A percentile compares a stretch with the other conserved stretches of the same genome.
Evolutionary conservation across 257 asterid species (phyloP).

Genomic region (Datura wrightii): DNA sequence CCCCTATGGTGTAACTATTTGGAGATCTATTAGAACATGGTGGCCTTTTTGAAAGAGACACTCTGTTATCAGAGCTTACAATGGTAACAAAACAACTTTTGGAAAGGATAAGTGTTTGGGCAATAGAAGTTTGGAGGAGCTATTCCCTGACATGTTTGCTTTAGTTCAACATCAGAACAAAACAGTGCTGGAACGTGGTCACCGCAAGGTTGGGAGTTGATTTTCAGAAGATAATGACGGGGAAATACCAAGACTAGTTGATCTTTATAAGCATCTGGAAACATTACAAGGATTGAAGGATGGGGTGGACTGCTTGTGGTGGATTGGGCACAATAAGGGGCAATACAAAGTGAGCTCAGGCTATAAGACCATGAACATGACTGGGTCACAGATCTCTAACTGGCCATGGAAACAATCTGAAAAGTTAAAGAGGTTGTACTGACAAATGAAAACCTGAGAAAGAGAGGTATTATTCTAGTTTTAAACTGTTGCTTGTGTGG

Average conservation of each 20-base stretch:
- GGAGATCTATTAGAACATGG: conserved; percentile 11
- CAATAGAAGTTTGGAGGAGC: not conserved
- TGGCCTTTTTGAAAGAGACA: not conserved
- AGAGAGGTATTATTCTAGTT: not conserved
- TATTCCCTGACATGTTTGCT: conserved; percentile 1
- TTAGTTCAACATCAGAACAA: not conserved
- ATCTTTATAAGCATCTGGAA: conserved; percentile 2
- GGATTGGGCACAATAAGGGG: not conserved
- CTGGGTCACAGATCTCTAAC: not conserved
- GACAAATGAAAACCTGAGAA: not conserved
- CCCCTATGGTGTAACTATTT: not conserved
- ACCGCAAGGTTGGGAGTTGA: not conserved
- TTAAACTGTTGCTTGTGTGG: not conserved
- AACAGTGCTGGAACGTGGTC: not conserved
- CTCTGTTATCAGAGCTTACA: not conserved
- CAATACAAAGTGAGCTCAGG: not conserved
- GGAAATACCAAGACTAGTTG: not conserved
- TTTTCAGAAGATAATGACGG: not conserved
- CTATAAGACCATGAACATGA: not conserved
- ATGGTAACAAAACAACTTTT: not conserved
- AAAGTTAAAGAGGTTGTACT: not conserved
- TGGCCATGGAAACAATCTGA: not conserved
- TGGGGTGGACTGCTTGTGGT: not conserved
- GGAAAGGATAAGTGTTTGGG: not conserved
- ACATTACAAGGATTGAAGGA: not conserved